Evolutionary conservation across 164 flowering plant genomes (phyloP), one percentile per base, ranked within the genome.

Genomic region (Magnolia sinica): DNA sequence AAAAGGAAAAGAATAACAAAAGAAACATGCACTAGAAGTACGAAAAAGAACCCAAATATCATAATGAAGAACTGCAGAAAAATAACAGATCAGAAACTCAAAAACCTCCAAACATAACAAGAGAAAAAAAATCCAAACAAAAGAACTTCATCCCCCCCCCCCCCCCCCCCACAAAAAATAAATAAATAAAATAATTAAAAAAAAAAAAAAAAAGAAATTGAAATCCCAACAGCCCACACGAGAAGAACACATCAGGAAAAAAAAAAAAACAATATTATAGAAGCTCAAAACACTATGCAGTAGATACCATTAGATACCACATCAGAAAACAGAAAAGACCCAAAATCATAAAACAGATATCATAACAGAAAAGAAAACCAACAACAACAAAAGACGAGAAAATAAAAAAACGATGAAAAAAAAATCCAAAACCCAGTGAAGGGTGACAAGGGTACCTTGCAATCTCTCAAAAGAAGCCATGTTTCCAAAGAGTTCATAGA

Each of bases 391-490:
- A 37, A 37, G 45, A 7, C 4, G 45, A 37, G 45, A 27, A 27
- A 27, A 27, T 6, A 4, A 37, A 37, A 37, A 37, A 37, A 37
- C 7, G 50, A 27, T 1, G 29, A 27, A 27, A 72, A 8, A 9
- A 4, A 51, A 16, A 72, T 52, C 5, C 55, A 59, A 73, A 31
- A 61, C 51, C 51, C 29, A 29, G 67, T 61, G 61, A 72, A 24
- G 64, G 50, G 64, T 66, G 67, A 73, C 31, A 72, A 19, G 64
- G 50, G 64, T 66, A 77, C 79, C 66, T 27, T 16, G 37, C 16
- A 58, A 65, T 49, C 58, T 72, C 55, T 51, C 20, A n/a, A 72
- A 19, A 75, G 76, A 72, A 77, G 66, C 72, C 79, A 69, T 90
- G 45, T 37, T 37, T 37, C 45, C 45, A 37, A 37, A 37, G 45